phyloP scores from a whole-genome alignment of 305 asterid species.

The Euphrasia arctica region DNA sequence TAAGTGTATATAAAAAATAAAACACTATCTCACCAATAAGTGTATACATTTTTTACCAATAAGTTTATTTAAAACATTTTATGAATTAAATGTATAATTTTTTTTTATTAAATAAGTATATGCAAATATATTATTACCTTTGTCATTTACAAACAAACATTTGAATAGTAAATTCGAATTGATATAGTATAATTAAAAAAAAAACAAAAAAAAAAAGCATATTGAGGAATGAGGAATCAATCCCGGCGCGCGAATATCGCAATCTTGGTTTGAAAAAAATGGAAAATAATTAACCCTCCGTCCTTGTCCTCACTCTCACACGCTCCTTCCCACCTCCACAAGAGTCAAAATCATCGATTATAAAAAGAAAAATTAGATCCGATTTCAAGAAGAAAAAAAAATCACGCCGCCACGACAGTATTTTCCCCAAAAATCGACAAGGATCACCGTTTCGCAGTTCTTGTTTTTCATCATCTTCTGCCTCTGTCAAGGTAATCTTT shows the following conservation, averaged over 20 bases:
- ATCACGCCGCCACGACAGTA: slow-evolving; percentile 1
- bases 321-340: slow-evolving; percentile 33
- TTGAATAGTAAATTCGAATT: too few species aligned
- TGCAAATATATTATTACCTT: too few species aligned
- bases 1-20: too few species aligned
- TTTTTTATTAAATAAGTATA: too few species aligned
- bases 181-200: not conserved
- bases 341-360: slow-evolving; percentile 21
- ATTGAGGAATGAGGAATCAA: not conserved
- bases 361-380: not conserved
- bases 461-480: not conserved
- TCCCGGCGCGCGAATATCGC: slow-evolving; percentile 53
- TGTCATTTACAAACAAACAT: too few species aligned
- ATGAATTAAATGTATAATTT: too few species aligned
- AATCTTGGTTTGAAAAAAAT: slow-evolving; percentile 37
- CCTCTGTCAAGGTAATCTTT: not conserved
- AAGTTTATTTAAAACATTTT: too few species aligned
- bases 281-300: not conserved
- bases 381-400: not conserved
- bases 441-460: not conserved
- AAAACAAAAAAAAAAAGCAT: not conserved
- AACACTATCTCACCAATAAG: too few species aligned
- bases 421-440: slow-evolving; percentile 10
- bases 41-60: too few species aligned
- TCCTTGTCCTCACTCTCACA: slow-evolving; percentile 25